Conservation (phyloP, 129 eudicot species). For the Oenanthe sinensis region DNA sequence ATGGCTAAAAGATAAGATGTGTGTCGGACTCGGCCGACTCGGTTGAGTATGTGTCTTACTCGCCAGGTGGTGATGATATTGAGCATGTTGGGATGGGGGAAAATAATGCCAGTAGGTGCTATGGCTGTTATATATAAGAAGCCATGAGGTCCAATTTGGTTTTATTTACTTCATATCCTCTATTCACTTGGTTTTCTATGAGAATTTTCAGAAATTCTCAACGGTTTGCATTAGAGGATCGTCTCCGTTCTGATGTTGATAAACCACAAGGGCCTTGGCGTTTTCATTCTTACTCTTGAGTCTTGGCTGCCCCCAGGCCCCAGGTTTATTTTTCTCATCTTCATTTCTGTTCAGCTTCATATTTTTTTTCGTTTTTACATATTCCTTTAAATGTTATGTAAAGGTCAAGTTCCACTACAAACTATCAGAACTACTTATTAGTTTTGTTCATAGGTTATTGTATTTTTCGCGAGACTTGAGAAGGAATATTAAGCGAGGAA, state of each 20-base stretch:
- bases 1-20: too few species aligned
- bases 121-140: constrained; percentile 53
- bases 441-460: constrained; percentile 36
- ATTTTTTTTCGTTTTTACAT: too few species aligned
- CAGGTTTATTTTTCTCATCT: constrained; percentile 16
- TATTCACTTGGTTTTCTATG: constrained; percentile 46
- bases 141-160: constrained; percentile 43
- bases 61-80: constrained; percentile 15
- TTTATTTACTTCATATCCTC: constrained; percentile 45
- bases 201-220: constrained; percentile 43
- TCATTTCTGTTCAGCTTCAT: background rate
- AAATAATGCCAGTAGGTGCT: constrained; percentile 52
- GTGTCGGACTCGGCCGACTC: too few species aligned
- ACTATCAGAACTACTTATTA: too few species aligned
- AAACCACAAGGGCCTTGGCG: constrained; percentile 54
- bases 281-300: constrained; percentile 26
- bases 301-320: constrained; percentile 58
- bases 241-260: constrained; percentile 24
- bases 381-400: too few species aligned
- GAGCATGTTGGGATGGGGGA: constrained; percentile 77
- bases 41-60: too few species aligned
- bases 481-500: too few species aligned
- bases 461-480: constrained; percentile 22
- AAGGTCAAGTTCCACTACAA: too few species aligned
- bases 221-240: constrained; percentile 50